Conservation (phyloP, 163 green algal species). For the Chlamydomonas reinhardtii region DNA sequence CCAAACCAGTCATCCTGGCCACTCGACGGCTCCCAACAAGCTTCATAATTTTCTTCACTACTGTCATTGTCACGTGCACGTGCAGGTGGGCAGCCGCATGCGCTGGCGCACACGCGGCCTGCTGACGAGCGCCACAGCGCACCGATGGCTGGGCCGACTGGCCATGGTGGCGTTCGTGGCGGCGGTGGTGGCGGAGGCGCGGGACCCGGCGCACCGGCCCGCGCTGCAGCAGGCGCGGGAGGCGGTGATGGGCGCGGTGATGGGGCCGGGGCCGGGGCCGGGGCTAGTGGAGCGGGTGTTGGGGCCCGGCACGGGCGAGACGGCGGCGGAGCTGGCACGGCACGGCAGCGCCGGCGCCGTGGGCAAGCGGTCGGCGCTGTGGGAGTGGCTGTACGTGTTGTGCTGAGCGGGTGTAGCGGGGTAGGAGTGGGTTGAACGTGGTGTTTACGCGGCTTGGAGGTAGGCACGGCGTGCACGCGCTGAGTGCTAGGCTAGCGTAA, state of each 20-base stretch:
- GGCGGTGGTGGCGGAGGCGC: slow-evolving; percentile 27
- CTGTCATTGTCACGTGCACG: too few species aligned
- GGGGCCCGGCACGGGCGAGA: not conserved
- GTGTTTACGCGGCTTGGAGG: too few species aligned
- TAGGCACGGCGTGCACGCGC: too few species aligned
- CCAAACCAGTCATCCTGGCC: too few species aligned
- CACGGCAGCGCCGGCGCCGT: not conserved
- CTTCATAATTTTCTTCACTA: too few species aligned
- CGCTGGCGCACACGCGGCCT: slow-evolving; percentile 7
- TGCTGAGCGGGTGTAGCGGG: not conserved
- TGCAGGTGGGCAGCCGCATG: not conserved
- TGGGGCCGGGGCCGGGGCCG: too few species aligned
- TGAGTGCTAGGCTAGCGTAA: too few species aligned
- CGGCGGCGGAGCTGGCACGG: not conserved
- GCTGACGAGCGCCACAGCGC: slow-evolving; percentile 12
- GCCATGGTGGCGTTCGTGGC: slow-evolving; percentile 47
- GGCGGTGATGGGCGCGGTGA: not conserved
- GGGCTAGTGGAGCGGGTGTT: too few species aligned
- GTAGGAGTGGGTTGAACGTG: too few species aligned
- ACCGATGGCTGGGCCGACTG: slow-evolving; percentile 18
- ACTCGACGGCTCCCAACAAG: too few species aligned
- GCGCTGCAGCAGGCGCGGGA: slow-evolving; percentile 22
- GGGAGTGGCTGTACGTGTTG: slow-evolving; percentile 22
- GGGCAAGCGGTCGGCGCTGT: not conserved
- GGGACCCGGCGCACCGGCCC: slow-evolving; percentile 16